A percentile compares a stretch with the other conserved stretches of the same genome.
These are phyloP conservation scores for Pseudohalonectria lignicola DNA, from an alignment of 2,329 filamentous ascomycete species.

Conservation along the genomic window DNA sequence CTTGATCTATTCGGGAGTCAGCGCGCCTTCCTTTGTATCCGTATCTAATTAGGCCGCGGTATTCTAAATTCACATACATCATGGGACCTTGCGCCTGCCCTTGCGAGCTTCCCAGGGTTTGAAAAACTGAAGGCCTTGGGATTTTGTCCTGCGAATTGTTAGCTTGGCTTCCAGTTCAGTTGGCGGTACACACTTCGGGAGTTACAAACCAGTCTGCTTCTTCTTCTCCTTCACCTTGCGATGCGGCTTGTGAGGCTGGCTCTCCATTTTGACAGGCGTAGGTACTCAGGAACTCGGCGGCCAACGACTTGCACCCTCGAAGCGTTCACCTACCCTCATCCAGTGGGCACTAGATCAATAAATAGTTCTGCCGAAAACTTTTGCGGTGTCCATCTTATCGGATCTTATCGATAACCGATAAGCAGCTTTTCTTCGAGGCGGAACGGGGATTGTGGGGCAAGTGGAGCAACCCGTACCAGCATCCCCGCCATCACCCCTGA, in stretches of 20 bases:
- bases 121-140: slow-evolving; percentile 85
- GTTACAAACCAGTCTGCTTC: slow-evolving; percentile 38
- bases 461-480: not conserved
- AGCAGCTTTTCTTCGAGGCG: too few species aligned
- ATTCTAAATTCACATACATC: slow-evolving; percentile 38
- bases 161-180: slow-evolving; percentile 5
- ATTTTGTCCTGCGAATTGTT: slow-evolving; percentile 49
- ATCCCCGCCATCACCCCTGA: not conserved
- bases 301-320: too few species aligned
- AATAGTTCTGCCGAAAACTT: too few species aligned
- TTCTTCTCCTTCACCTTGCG: slow-evolving; percentile 86
- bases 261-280: slow-evolving; percentile 54
- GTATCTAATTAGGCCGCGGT: not conserved
- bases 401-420: too few species aligned
- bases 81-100: slow-evolving; percentile 60
- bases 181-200: not conserved
- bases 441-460: slow-evolving; percentile 2
- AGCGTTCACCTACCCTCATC: too few species aligned
- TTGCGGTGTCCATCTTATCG: too few species aligned
- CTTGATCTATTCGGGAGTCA: slow-evolving; percentile 51
- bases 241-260: slow-evolving; percentile 78
- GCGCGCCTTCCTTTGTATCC: not conserved
- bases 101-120: slow-evolving; percentile 69
- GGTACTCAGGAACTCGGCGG: too few species aligned
- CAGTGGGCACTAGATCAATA: too few species aligned